Evolutionary conservation across 306 rosid genomes (phyloP).

Genomic region (Glycyrrhiza uralensis): DNA sequence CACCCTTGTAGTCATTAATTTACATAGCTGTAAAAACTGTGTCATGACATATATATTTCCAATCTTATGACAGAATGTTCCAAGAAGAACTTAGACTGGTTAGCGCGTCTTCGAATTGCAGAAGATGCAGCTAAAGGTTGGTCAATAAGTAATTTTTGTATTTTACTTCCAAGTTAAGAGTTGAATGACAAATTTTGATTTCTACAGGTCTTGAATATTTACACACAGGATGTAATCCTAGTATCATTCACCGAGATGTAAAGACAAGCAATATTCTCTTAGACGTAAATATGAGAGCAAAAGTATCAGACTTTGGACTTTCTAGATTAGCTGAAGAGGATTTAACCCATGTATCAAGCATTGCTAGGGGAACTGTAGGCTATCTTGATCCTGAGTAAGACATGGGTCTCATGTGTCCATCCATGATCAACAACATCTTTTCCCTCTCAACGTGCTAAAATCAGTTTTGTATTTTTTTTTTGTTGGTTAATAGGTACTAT

Average conservation of each 20-base stretch:
- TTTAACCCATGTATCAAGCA: conserved; percentile 77
- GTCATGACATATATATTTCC: conserved; percentile 14
- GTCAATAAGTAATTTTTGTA: conserved; percentile 5
- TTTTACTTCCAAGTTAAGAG: conserved; percentile 19
- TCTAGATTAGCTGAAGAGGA: conserved; percentile 83
- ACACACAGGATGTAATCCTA: conserved; percentile 90
- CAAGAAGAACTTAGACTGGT: conserved; percentile 61
- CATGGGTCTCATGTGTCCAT: not conserved
- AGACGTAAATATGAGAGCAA: conserved; percentile 86
- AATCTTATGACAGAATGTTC: conserved; percentile 44
- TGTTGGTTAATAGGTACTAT: conserved; percentile 71
- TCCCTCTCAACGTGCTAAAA: conserved; percentile 4
- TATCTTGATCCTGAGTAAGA: conserved; percentile 92
- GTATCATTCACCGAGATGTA: conserved; percentile 89
- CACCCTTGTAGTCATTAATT: conserved; percentile 10
- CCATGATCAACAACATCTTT: not conserved
- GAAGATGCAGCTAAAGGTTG: conserved; percentile 94
- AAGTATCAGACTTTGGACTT: conserved; percentile 88
- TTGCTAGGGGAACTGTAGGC: conserved; percentile 82
- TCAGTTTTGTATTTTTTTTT: not conserved
- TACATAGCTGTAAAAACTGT: not conserved
- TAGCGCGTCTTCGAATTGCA: conserved; percentile 65
- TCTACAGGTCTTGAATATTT: conserved; percentile 78
- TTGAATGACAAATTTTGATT: not conserved
- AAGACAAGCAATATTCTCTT: conserved; percentile 82